phyloP scores from a whole-genome alignment of 208 protist genomes.

The Spongospora subterranea region DNA sequence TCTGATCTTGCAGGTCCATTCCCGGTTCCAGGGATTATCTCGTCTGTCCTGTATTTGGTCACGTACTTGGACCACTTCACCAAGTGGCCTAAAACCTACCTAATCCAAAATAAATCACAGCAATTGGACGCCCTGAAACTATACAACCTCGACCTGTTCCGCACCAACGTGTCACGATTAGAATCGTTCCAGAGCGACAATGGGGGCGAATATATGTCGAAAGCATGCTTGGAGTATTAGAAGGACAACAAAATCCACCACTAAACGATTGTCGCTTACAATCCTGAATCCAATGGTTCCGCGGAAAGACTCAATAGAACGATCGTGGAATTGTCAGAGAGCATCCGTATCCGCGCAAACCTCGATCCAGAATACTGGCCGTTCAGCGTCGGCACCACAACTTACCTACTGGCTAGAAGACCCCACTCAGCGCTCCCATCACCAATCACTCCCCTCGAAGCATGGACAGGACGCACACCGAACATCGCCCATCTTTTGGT shows the following conservation, averaged over 20 bases:
- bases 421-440: not conserved
- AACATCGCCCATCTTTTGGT: not conserved
- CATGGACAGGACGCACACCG: not conserved
- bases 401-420: not conserved
- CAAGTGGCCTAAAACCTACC: not conserved
- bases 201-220: not conserved
- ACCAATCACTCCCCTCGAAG: not conserved
- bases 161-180: not conserved
- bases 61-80: not conserved
- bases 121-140: not conserved
- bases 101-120: not conserved
- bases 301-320: not conserved
- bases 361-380: not conserved
- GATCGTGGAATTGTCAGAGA: not conserved
- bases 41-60: not conserved
- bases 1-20: not conserved
- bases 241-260: not conserved
- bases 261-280: conserved; percentile 48
- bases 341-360: not conserved
- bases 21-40: not conserved
- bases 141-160: not conserved
- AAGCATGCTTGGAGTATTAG: not conserved
- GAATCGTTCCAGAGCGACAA: conserved; percentile 23
- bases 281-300: not conserved
- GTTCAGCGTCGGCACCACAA: not conserved